Evolutionary conservation across 805 yeast species (phyloP), one percentile per base, ranked within the genome.

Genomic region (Candida anglica): DNA sequence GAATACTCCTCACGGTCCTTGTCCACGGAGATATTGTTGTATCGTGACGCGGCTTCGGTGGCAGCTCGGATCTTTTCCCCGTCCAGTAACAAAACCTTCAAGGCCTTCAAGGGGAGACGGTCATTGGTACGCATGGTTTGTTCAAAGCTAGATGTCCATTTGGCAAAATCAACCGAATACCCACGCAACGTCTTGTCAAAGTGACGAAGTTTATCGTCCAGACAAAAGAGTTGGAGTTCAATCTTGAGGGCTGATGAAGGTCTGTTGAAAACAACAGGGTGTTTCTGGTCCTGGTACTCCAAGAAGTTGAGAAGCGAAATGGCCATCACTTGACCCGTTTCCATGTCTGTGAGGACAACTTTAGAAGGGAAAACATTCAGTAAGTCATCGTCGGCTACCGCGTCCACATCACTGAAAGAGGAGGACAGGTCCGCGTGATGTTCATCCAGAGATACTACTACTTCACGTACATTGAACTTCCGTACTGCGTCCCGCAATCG

Each of bases 341-440:
- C 53, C 1, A 32, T 15, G 18, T 61, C 53, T 1, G 51, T 40
- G 2, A 75, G 33, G 0, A 78, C 63, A 21, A 77, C 47, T 38
- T 70, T 75, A 0, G 85, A 71, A 1, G 86, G 83, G 28, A 69
- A 79, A 1, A 75, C 60, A 25, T 68, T 65, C 13, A 43, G 49
- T 29, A 80, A 55, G 27, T 71, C 71, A 17, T 71, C 71, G 53
- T 81, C 88, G 1, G 84, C 64, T 5, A 77, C 58, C 36, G 49
- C 58, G 41, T 73, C 79, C 24, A 44, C 34, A 10, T 48, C 60
- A 15, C 53, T 54, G 13, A 45, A 30, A 6, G 35, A 23, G n/a
- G n/a, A n/a, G n/a, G n/a, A n/a, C n/a, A n/a, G n/a, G n/a, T n/a
- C n/a, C n/a, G n/a, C n/a, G n/a, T n/a, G n/a, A 21, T 53, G 53